These are phyloP conservation scores for Pseudocercospora eumusae DNA, from an alignment of 2,329 filamentous ascomycete species.

Conservation along the genomic window DNA sequence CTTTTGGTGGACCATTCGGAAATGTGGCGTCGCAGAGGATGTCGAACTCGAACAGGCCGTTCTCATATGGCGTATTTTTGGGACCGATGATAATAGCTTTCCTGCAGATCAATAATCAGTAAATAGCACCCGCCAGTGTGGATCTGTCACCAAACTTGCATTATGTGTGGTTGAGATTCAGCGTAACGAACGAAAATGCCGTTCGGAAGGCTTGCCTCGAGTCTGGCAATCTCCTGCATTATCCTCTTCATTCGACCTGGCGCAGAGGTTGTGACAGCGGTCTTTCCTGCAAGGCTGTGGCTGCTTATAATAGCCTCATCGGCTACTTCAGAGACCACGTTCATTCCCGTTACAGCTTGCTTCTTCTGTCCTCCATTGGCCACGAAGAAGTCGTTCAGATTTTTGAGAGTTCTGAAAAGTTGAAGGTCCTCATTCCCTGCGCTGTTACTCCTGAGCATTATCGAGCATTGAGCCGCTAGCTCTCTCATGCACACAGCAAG, in stretches of 20 bases:
- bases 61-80: constrained; percentile 59
- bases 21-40: constrained; percentile 52
- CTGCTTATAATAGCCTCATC: constrained; percentile 43
- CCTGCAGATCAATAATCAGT: not conserved
- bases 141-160: no score
- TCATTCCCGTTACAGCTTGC: constrained; percentile 14
- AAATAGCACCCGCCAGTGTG: not conserved
- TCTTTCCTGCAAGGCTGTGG: constrained; percentile 32
- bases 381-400: constrained; percentile 14
- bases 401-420: constrained; percentile 17
- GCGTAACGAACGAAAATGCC: constrained; percentile 60
- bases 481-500: constrained; percentile 36
- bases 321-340: constrained; percentile 37
- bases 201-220: constrained; percentile 51
- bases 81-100: constrained; percentile 61
- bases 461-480: constrained; percentile 38
- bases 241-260: constrained; percentile 53
- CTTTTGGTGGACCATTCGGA: constrained; percentile 51
- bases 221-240: constrained; percentile 57
- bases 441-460: constrained; percentile 34
- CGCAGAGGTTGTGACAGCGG: constrained; percentile 14
- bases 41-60: constrained; percentile 62
- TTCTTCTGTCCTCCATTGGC: constrained; percentile 5
- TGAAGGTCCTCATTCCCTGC: constrained; percentile 30
- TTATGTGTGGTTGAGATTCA: constrained; percentile 58